These are phyloP conservation scores for Setomelanomma holmii DNA, from an alignment of 2,329 filamentous ascomycete genomes.

Conservation along the genomic window DNA sequence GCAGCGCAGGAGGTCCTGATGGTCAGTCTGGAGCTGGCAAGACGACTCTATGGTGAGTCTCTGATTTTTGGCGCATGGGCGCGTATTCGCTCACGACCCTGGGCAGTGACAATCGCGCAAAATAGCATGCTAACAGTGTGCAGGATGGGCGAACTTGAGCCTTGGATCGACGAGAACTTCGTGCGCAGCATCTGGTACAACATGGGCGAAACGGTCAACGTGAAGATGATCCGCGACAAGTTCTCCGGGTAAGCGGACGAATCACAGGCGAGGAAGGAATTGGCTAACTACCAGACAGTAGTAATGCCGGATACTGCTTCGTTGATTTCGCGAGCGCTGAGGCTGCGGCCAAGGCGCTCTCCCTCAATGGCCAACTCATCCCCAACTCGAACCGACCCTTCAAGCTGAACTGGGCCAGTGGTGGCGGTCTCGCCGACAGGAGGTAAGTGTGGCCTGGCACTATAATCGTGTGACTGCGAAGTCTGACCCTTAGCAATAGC, in stretches of 20 bases:
- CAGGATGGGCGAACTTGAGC: constrained; percentile 99
- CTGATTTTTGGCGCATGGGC: not conserved
- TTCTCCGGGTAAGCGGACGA: constrained; percentile 79
- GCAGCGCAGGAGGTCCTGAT: constrained; percentile 43
- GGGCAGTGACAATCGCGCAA: not conserved
- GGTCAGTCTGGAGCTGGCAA: constrained; percentile 53
- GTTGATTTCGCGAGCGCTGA: constrained; percentile 87
- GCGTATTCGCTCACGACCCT: not conserved
- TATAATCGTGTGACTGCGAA: constrained; percentile 1
- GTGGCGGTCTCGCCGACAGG: constrained; percentile 92
- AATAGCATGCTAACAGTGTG: constrained; percentile 28
- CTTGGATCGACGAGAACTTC: constrained; percentile 99
- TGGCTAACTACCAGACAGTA: constrained; percentile 65
- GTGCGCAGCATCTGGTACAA: constrained; percentile 94
- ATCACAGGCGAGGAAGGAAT: constrained; percentile 16
- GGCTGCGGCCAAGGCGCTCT: constrained; percentile 89
- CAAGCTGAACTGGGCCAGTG: constrained; percentile 99
- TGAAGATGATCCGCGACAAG: constrained; percentile 99
- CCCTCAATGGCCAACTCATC: constrained; percentile 85
- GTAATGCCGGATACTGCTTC: constrained; percentile 99
- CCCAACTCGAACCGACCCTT: constrained; percentile 94
- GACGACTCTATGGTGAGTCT: constrained; percentile 61
- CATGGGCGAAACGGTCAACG: constrained; percentile 92
- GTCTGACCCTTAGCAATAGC: constrained; percentile 40
- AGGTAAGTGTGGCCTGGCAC: constrained; percentile 62